Conservation (phyloP, 192 early-diverging fungal species). For the Linderina pennispora region DNA sequence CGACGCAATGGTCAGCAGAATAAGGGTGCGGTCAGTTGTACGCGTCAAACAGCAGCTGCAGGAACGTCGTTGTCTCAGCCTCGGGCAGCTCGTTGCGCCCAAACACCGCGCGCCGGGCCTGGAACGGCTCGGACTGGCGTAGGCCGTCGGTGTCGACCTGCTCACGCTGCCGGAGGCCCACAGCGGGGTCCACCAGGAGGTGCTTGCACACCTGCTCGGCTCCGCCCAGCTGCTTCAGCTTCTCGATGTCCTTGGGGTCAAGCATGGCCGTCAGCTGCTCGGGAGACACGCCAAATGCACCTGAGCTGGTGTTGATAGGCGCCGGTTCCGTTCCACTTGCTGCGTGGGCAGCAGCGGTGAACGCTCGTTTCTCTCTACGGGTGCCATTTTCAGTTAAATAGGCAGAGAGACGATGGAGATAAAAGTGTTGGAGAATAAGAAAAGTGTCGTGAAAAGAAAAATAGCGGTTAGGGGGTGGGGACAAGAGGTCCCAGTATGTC, state of each 20-base stretch:
- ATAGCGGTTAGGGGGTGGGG: not conserved
- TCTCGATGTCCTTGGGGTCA: conserved; percentile 59
- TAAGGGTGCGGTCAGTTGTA: conserved; percentile 69
- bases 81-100: conserved; percentile 53
- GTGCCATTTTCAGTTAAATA: conserved; percentile 9
- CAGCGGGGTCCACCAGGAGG: conserved; percentile 54
- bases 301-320: conserved; percentile 1
- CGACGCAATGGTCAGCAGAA: conserved; percentile 82
- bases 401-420: not conserved
- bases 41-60: conserved; percentile 49
- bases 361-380: conserved; percentile 36
- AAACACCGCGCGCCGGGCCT: conserved; percentile 43
- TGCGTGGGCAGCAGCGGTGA: conserved; percentile 39
- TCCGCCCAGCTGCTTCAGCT: conserved; percentile 56
- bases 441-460: not conserved
- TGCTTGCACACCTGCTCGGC: conserved; percentile 50
- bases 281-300: conserved; percentile 44
- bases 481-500: too few relatives aligned
- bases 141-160: conserved; percentile 24
- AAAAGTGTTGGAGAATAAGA: too few relatives aligned
- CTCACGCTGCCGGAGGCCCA: conserved; percentile 53
- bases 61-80: conserved; percentile 48
- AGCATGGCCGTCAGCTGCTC: conserved; percentile 53
- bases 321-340: conserved; percentile 2
- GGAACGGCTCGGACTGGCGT: conserved; percentile 43